phyloP scores from a whole-genome alignment of 352 stramenopile species.

The Phytopythium montanum region DNA sequence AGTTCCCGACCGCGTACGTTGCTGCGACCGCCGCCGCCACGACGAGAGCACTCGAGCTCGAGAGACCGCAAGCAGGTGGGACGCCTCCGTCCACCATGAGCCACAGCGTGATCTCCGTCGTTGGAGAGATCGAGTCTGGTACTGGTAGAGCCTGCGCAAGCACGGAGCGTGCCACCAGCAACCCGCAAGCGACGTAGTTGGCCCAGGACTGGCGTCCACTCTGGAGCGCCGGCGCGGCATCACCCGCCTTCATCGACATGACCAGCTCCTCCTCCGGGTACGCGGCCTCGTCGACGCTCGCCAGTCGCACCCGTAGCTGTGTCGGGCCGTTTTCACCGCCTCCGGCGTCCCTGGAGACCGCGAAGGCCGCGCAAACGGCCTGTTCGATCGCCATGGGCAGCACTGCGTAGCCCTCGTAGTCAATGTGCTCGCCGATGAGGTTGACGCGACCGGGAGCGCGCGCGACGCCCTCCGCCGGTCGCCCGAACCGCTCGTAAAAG shows the following conservation, averaged over 20 bases:
- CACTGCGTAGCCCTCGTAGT: conserved; percentile 86
- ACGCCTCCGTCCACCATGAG: conserved; percentile 70
- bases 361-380: conserved; percentile 53
- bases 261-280: neutral
- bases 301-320: conserved; percentile 17
- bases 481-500: conserved; percentile 31
- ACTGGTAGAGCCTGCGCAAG: neutral
- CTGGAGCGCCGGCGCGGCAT: neutral
- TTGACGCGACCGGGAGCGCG: conserved; percentile 79
- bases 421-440: conserved; percentile 86
- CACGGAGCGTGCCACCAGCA: conserved; percentile 18
- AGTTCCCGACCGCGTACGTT: conserved; percentile 13
- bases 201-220: conserved; percentile 19
- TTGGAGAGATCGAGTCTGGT: conserved; percentile 7
- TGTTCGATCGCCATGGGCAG: conserved; percentile 78
- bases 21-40: conserved; percentile 57
- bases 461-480: conserved; percentile 28
- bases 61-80: conserved; percentile 66
- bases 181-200: conserved; percentile 37
- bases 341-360: neutral
- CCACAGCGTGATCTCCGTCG: conserved; percentile 14
- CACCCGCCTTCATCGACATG: conserved; percentile 9
- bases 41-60: conserved; percentile 78
- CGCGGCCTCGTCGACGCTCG: conserved; percentile 11
- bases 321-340: neutral